phyloP scores from a whole-genome alignment of 208 protist species.

The Crithidia acanthocephali region DNA sequence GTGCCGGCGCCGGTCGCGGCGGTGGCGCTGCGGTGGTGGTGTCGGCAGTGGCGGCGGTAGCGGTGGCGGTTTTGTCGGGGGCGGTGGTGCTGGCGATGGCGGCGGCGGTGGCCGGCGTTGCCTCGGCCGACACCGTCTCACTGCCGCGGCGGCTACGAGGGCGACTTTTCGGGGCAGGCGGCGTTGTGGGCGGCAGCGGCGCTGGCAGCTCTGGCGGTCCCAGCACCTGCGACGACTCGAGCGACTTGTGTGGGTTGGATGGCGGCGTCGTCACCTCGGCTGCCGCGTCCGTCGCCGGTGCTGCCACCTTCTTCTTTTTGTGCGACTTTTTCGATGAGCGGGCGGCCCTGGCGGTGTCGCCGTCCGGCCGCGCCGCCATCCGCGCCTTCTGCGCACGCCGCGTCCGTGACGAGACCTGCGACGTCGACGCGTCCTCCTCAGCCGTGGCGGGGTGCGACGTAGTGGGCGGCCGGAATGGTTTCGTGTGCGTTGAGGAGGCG shows the following conservation, averaged over 20 bases:
- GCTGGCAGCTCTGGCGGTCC: background rate
- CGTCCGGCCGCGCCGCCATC: background rate
- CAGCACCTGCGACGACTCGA: constrained; percentile 15
- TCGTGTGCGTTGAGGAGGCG: background rate
- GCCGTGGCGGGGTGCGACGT: background rate
- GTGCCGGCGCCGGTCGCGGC: background rate
- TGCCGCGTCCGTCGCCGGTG: too few relatives aligned
- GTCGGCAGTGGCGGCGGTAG: background rate
- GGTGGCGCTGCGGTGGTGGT: background rate
- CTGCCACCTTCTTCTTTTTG: background rate
- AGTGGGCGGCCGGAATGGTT: background rate
- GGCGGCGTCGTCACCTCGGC: background rate
- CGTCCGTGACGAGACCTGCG: background rate
- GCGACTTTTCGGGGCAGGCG: background rate
- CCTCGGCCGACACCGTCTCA: too few relatives aligned
- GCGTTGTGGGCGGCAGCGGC: background rate
- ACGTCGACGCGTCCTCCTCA: background rate
- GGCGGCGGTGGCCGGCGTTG: too few relatives aligned
- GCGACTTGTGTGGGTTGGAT: background rate
- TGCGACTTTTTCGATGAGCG: background rate
- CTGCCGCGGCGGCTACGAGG: background rate
- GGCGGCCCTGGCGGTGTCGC: background rate
- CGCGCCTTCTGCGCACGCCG: background rate
- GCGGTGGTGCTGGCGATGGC: too few relatives aligned
- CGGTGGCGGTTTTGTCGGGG: background rate